Percentiles rank a stretch among this genome's conserved stretches.
Conservation (phyloP, 2,329 filamentous ascomycete genomes). For the Alternaria metachromatica region DNA sequence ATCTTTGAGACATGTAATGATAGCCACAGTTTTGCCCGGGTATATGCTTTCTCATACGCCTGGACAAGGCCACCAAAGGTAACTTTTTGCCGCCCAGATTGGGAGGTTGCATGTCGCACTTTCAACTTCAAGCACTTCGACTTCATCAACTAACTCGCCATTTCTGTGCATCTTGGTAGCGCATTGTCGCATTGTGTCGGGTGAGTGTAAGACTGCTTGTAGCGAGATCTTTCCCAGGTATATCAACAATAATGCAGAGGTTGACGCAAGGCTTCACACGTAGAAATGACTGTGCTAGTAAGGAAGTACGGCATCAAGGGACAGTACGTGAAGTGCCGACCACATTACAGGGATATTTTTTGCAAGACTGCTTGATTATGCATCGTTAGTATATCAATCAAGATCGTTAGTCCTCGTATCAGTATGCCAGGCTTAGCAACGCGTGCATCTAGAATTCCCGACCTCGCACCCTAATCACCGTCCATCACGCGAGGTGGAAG, state of each 20-base stretch:
- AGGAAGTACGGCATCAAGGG: no score
- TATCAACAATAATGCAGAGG: accelerated
- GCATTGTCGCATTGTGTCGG: accelerated
- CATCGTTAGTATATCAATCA: neutral
- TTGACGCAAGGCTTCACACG: neutral
- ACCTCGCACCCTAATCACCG: neutral
- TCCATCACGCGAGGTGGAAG: neutral
- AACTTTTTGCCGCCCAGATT: neutral
- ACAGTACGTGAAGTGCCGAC: no score
- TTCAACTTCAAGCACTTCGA: neutral
- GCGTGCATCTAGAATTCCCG: accelerated
- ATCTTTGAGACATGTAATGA: accelerated
- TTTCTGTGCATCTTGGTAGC: neutral
- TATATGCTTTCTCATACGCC: no score
- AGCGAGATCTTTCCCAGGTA: accelerated
- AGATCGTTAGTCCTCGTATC: neutral
- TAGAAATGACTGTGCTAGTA: neutral
- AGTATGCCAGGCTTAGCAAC: neutral
- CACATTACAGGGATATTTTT: no score
- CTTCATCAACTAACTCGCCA: neutral
- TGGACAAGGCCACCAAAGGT: neutral
- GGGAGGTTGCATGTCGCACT: neutral
- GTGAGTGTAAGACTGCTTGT: neutral
- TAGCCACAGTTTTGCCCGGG: neutral
- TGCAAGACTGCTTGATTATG: no score